These are phyloP conservation scores for Vitis labrusca DNA, from an alignment of 164 flowering plant genomes.

Conservation along the genomic window DNA sequence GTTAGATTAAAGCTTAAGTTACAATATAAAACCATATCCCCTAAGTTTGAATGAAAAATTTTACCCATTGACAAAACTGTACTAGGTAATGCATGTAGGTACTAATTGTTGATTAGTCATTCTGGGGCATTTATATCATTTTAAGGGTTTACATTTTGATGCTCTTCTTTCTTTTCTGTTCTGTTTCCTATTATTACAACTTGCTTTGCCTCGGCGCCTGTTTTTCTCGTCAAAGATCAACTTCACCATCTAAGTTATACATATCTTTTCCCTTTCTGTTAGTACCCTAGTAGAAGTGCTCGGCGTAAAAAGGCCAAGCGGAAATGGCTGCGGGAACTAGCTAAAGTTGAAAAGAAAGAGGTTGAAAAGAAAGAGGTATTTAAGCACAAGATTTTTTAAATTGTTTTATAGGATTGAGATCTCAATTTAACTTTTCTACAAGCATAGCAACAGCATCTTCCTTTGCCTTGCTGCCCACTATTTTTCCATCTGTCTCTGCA, in stretches of 20 bases:
- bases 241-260: conserved; percentile 7
- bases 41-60: too few relatives aligned
- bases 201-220: neutral
- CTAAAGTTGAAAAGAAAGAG: conserved; percentile 42
- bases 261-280: conserved; percentile 14
- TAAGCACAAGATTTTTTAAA: too few relatives aligned
- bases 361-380: conserved; percentile 43
- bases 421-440: neutral
- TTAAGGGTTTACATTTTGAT: neutral
- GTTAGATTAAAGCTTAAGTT: too few relatives aligned
- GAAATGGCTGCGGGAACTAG: conserved; percentile 56
- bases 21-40: too few relatives aligned
- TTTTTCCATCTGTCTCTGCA: too few relatives aligned
- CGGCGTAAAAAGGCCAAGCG: conserved; percentile 84
- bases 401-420: neutral
- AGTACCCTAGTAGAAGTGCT: conserved; percentile 85
- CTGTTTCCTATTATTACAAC: neutral
- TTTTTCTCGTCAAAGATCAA: neutral
- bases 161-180: neutral
- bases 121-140: too few relatives aligned
- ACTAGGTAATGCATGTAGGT: too few relatives aligned
- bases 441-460: neutral
- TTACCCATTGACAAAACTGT: too few relatives aligned
- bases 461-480: too few relatives aligned
- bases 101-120: too few relatives aligned